Conservation (phyloP, 306 rosid genomes). For the Quercus bicolor region DNA sequence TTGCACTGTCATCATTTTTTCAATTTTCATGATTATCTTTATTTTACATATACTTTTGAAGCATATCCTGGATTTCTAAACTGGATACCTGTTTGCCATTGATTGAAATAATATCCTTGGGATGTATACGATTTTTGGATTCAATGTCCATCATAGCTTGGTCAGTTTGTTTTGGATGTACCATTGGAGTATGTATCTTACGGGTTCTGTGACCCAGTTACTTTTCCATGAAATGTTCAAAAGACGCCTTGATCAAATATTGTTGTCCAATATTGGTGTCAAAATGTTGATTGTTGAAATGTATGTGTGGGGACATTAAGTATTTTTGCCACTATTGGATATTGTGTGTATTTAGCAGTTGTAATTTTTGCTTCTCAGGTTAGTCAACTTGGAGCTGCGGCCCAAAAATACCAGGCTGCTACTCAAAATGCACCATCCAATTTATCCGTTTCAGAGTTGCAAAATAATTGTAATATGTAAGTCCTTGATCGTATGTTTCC, state of each 20-base stretch:
- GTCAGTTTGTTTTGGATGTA: not conserved
- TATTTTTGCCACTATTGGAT: not conserved
- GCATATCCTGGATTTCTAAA: not conserved
- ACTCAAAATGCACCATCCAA: conserved; percentile 87
- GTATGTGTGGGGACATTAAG: not conserved
- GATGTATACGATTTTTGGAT: not conserved
- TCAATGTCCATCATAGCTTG: not conserved
- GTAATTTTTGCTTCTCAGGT: conserved; percentile 47
- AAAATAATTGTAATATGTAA: conserved; percentile 91
- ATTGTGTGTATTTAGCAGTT: conserved; percentile 11
- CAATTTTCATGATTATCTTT: not conserved
- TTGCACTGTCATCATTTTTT: not conserved
- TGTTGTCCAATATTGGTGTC: not conserved
- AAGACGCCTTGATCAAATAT: not conserved
- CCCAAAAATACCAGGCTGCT: conserved; percentile 92
- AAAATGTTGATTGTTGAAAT: not conserved
- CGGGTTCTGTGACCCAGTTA: not conserved
- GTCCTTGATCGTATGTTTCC: conserved; percentile 18
- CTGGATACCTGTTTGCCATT: not conserved
- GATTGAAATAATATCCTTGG: not conserved
- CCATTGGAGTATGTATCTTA: not conserved
- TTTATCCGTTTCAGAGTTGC: conserved; percentile 82
- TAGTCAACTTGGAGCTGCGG: conserved; percentile 91
- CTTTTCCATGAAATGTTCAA: not conserved
- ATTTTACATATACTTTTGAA: not conserved